Percentiles rank a stretch among this genome's conserved stretches.
Evolutionary conservation across 2,329 filamentous ascomycete genomes (phyloP).

Genomic region (Aureobasidium lini): DNA sequence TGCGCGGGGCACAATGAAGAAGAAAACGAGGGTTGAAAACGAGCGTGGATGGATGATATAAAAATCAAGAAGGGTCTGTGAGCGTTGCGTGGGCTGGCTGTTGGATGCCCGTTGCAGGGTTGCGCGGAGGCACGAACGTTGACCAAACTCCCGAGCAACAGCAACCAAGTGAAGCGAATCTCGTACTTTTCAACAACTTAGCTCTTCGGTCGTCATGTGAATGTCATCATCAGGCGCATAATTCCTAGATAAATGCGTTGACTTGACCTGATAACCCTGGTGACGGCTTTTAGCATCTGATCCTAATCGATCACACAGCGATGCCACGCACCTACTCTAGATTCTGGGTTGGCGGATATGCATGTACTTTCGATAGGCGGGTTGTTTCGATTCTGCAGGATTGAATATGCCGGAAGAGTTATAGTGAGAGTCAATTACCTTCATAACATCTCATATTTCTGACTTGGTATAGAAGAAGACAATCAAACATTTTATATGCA

Average conservation of each 20-base stretch:
- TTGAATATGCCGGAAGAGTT: not conserved
- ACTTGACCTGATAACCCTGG: not conserved
- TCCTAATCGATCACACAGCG: not conserved
- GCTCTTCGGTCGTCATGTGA: not conserved
- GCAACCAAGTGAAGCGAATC: not conserved
- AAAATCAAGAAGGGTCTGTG: not conserved
- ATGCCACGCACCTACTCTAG: not conserved
- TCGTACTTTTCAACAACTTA: not conserved
- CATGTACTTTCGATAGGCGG: not conserved
- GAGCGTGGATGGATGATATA: conserved; percentile 3
- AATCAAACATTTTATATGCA: conserved; percentile 3
- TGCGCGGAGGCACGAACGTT: not conserved
- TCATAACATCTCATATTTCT: not conserved
- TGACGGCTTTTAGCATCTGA: not conserved
- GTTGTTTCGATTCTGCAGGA: not conserved
- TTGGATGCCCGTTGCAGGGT: conserved; percentile 1
- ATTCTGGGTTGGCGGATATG: not conserved
- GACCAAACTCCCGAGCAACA: conserved; percentile 1
- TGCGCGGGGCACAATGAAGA: not conserved
- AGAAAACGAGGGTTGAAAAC: not conserved
- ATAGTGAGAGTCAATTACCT: not conserved
- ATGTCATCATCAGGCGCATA: not conserved
- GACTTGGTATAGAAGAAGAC: not conserved
- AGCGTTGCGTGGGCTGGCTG: conserved; percentile 8
- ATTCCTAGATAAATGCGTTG: not conserved